A percentile compares a stretch with the other conserved stretches of the same genome.
These are phyloP conservation scores for Globisporangium abappressorium DNA, from an alignment of 352 stramenopile species.

Conservation along the genomic window DNA sequence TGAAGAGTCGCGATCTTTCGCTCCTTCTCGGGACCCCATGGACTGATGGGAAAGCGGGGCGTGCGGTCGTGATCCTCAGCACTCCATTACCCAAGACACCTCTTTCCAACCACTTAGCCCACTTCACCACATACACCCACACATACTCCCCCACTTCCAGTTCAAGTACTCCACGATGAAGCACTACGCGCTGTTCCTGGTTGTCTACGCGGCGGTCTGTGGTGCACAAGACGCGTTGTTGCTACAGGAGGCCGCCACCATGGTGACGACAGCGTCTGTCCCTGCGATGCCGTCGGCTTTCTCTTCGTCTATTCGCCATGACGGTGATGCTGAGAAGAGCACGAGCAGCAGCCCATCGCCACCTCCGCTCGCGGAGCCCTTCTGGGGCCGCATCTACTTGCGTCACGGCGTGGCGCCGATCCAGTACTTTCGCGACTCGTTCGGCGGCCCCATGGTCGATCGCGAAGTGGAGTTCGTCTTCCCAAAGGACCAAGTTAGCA, in stretches of 20 bases:
- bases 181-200: background rate
- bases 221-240: background rate
- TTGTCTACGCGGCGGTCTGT: background rate
- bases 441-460: slow-evolving; percentile 36
- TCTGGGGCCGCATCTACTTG: slow-evolving; percentile 71
- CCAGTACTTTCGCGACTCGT: slow-evolving; percentile 72
- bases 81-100: background rate
- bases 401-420: slow-evolving; percentile 55
- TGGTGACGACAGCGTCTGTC: background rate
- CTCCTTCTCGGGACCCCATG: too few species aligned
- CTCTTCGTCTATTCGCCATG: background rate
- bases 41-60: background rate
- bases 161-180: background rate
- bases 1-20: slow-evolving; percentile 4
- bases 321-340: background rate
- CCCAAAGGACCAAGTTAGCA: slow-evolving; percentile 21
- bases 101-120: background rate
- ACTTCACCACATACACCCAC: background rate
- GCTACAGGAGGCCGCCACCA: background rate
- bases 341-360: background rate
- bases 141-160: background rate
- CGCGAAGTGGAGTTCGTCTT: slow-evolving; percentile 50
- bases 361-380: slow-evolving; percentile 21
- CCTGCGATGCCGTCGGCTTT: background rate
- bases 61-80: background rate